Evolutionary conservation across 1,284 basidiomycete genomes (phyloP), one percentile per base, ranked within the genome.

Genomic region (Omphalotus olearius): DNA sequence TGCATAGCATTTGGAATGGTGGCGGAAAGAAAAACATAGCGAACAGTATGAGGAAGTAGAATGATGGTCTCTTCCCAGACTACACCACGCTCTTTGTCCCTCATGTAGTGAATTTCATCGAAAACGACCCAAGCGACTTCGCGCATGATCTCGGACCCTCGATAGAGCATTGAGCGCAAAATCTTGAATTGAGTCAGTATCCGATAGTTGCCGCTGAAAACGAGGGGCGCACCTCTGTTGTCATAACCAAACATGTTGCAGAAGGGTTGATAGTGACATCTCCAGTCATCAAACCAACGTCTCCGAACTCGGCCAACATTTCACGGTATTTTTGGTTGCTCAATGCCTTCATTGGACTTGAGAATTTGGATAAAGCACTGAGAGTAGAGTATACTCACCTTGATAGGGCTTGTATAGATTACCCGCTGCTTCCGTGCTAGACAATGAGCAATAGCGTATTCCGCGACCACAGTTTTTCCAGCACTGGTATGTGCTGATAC

Each of bases 81-180:
- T n/a, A 91, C 89, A 59, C 88, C 88, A 58, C 88, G 84, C 62
- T 91, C 88, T 60, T 95, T 94, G 76, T 99, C 97, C 58, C 97
- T 89, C 97, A 99, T 99, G 72, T 99, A 99, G 69, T 99, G 97
- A 56, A 99, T 98, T 71, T 99, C 97, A 67, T 99, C 97, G 66
- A 99, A 99, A 55, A 99, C 84, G 56, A 99, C 96, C 97, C 97
- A 99, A 0, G 95, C 96, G 13, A 99, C 96, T 75, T 99, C 97
- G 56, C 97, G 91, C 92, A 99, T 98, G 62, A 99, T 90, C 71
- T 99, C 97, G 14, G 94, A 98, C 39, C 97, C 97, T 52, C 97
- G 86, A 66, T 99, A 99, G 33, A 99, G 76, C 96, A 99, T 99
- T 1, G 95, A 98, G 11, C 97, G 86, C 52, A 99, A 70, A 87